Conservation (phyloP, 1,284 basidiomycete genomes). For the Ustilago lituana region DNA sequence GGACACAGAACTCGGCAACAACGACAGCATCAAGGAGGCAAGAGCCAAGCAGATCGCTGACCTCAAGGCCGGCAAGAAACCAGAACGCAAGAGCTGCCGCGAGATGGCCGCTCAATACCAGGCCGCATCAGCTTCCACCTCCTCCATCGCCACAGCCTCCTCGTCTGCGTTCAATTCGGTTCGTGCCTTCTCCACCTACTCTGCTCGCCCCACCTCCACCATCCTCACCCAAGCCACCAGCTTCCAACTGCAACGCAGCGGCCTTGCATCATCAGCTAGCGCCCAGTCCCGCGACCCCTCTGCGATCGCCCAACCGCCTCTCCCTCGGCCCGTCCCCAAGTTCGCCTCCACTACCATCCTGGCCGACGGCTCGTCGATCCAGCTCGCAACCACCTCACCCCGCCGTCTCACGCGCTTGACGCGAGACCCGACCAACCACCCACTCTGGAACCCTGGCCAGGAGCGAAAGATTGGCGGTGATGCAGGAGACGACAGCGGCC, state of each 20-base stretch:
- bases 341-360: conserved; percentile 60
- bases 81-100: conserved; percentile 44
- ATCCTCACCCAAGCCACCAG: conserved; percentile 18
- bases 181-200: conserved; percentile 34
- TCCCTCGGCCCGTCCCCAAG: conserved; percentile 61
- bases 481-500: conserved; percentile 61
- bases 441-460: conserved; percentile 64
- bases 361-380: conserved; percentile 65
- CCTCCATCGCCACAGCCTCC: conserved; percentile 38
- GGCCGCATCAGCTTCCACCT: conserved; percentile 15
- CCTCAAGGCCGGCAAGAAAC: conserved; percentile 54
- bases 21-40: conserved; percentile 61
- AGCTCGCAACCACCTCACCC: conserved; percentile 63
- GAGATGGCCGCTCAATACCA: conserved; percentile 44
- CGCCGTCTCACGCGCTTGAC: conserved; percentile 54
- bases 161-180: conserved; percentile 25
- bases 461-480: conserved; percentile 53
- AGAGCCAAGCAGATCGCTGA: conserved; percentile 53
- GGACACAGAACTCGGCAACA: conserved; percentile 65
- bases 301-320: conserved; percentile 16
- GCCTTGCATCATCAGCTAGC: conserved; percentile 25
- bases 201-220: conserved; percentile 13
- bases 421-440: conserved; percentile 64
- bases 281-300: conserved; percentile 31
- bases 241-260: conserved; percentile 25